phyloP scores from a whole-genome alignment of 768 basidiomycete genomes.

The Cyclocybe aegerita region DNA sequence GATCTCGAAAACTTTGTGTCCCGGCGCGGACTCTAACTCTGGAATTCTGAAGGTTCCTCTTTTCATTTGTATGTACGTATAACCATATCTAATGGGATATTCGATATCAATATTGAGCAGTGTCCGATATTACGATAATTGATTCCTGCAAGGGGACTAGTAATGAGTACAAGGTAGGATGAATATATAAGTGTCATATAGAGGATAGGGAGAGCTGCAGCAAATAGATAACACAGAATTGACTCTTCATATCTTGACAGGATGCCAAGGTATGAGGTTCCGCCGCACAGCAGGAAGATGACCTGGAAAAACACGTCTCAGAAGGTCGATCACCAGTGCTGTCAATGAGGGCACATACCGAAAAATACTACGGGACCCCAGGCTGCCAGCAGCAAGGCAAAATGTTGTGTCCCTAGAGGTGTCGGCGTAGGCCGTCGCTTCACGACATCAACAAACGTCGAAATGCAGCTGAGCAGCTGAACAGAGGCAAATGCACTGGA shows the following conservation, averaged over 20 bases:
- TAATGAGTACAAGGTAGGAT: no score
- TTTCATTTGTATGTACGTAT: not conserved
- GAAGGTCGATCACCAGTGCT: not conserved
- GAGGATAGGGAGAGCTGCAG: no score
- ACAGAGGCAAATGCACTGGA: slow-evolving; percentile 41
- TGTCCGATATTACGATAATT: not conserved
- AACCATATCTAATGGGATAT: not conserved
- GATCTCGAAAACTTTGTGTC: slow-evolving; percentile 68
- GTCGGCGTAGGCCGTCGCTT: slow-evolving; percentile 36
- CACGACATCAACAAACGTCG: slow-evolving; percentile 51
- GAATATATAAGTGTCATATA: no score
- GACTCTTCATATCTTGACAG: slow-evolving; percentile 5
- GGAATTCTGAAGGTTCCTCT: not conserved
- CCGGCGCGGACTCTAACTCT: slow-evolving; percentile 41
- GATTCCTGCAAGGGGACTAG: no score
- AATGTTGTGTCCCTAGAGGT: slow-evolving; percentile 64
- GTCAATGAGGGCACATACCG: no score
- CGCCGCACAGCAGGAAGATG: slow-evolving; percentile 36
- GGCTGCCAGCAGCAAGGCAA: slow-evolving; percentile 55
- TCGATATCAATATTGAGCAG: not conserved
- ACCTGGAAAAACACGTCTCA: slow-evolving; percentile 23
- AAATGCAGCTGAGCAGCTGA: slow-evolving; percentile 49
- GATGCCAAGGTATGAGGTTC: slow-evolving; percentile 35
- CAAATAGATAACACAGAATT: not conserved
- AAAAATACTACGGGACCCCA: slow-evolving; percentile 63